A percentile compares a stretch with the other conserved stretches of the same genome.
Conservation (phyloP, 768 basidiomycete genomes). For the Lepiota subincarnata region DNA sequence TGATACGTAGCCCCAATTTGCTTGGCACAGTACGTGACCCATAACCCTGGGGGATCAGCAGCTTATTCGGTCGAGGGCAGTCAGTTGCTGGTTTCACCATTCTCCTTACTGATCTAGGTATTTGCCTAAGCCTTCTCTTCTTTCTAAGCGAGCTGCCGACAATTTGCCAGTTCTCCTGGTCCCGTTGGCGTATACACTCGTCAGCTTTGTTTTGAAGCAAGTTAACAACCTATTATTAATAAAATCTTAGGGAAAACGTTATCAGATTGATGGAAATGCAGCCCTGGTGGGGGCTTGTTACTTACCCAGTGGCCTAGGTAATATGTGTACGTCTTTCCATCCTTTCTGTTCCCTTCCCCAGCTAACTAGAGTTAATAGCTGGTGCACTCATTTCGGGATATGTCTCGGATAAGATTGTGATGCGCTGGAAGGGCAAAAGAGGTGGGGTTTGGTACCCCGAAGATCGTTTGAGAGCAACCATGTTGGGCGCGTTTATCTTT, state of each 20-base stretch:
- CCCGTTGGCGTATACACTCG: conserved; percentile 65
- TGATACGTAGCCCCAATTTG: conserved; percentile 55
- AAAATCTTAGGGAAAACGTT: conserved; percentile 45
- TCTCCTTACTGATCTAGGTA: conserved; percentile 34
- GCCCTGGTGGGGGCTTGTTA: conserved; percentile 60
- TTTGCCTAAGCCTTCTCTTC: conserved; percentile 1
- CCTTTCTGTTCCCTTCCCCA: neutral
- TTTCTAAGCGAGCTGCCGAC: no score
- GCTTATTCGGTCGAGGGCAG: neutral
- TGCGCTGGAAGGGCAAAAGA: conserved; percentile 43
- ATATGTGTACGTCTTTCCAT: conserved; percentile 42
- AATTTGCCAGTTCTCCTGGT: conserved; percentile 41
- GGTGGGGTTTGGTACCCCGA: conserved; percentile 62
- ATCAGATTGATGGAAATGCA: conserved; percentile 47
- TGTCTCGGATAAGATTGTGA: conserved; percentile 53
- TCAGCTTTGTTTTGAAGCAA: conserved; percentile 25
- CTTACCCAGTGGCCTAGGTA: conserved; percentile 54
- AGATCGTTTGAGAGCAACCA: conserved; percentile 54
- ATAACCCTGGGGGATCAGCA: neutral
- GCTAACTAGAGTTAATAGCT: conserved; percentile 29
- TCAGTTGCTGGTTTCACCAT: conserved; percentile 21
- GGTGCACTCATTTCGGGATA: conserved; percentile 58
- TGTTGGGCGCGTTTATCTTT: conserved; percentile 42
- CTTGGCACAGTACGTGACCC: conserved; percentile 22
- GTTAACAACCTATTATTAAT: neutral